phyloP scores from a whole-genome alignment of 2,329 filamentous ascomycete genomes.

The Pezicula rhizophila region DNA sequence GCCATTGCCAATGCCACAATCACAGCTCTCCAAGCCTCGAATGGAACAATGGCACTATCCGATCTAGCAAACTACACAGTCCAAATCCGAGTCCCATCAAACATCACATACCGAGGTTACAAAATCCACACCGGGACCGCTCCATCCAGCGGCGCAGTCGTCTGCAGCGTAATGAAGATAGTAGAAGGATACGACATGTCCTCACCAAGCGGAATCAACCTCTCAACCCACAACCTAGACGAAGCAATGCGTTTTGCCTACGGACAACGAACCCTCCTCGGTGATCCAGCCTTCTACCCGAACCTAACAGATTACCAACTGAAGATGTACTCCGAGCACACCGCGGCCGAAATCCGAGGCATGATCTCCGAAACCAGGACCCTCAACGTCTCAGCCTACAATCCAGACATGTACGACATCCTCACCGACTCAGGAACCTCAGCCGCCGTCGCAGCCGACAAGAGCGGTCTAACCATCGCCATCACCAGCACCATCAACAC shows the following conservation, averaged over 20 bases:
- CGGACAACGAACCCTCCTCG: conserved; percentile 54
- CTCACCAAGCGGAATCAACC: conserved; percentile 44
- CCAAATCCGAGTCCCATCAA: conserved; percentile 55
- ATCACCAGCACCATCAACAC: conserved; percentile 64
- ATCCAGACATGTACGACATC: conserved; percentile 54
- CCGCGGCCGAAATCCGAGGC: conserved; percentile 44
- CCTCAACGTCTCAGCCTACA: conserved; percentile 53
- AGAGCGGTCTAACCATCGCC: conserved; percentile 53
- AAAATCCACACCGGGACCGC: conserved; percentile 64
- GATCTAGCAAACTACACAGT: conserved; percentile 72
- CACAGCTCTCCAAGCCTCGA: conserved; percentile 55
- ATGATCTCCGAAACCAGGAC: conserved; percentile 54
- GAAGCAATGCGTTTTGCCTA: conserved; percentile 65
- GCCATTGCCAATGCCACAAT: conserved; percentile 70
- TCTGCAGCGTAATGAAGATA: conserved; percentile 70
- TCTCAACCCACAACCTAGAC: conserved; percentile 60
- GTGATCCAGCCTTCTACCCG: conserved; percentile 56
- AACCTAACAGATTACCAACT: conserved; percentile 51
- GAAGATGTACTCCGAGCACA: conserved; percentile 45
- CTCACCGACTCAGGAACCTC: conserved; percentile 44
- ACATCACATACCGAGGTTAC: conserved; percentile 63
- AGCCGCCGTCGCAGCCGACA: conserved; percentile 48
- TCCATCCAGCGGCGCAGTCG: conserved; percentile 73
- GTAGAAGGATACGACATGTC: conserved; percentile 67
- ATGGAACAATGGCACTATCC: conserved; percentile 79